Base-by-base conservation (phyloP, 2,329 filamentous ascomycete genomes). In the Madurella fahalii region DNA sequence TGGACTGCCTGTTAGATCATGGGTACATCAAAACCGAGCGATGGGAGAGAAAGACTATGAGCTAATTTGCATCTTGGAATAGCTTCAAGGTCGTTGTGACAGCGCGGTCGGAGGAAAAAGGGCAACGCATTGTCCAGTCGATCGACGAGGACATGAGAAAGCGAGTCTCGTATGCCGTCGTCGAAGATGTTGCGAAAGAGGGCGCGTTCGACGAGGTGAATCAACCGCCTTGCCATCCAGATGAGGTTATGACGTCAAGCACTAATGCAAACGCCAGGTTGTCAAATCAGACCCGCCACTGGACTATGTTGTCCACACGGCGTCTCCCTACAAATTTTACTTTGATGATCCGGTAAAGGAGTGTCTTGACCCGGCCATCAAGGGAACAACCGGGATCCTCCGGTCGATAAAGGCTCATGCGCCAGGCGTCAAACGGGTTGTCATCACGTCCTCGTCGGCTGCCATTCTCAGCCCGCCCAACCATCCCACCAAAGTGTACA, bases 281-380 rank as follows among this genome's bases (percentile, higher is more conserved):
- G 66, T 78, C n/a, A 63, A 70, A 58, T 68, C 70, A 2, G 61
- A 72, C 1, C 69, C 71, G 0, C 81, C 83, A 0, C 88, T 93
- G 58, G 85, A 89, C 63, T 84, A 80, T 44, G 86, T 93, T 47
- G 77, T 90, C 49, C 86, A 90, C 68, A 89, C 86, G 5, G 86
- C 87, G 2, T 85, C 81, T 0, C 88, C 89, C 0, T 92, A 89
- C 73, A 85, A 88, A 63, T 80, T 84, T 67, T 83, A 84, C 47
- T 78, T 85, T 45, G 77, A 80, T 2, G 74, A 77, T 53, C 70
- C 71, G 5, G 65, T 70, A 9, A 69, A 65, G 16, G 77, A 80
- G 42, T 71, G 84, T 20, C 71, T 84, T 9, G 74, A 81, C 45
- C 81, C 81, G 0, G 81, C 80, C 7, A 74, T 84, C 44, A 74